Conservation (phyloP, 768 basidiomycete genomes). For the Daedaleopsis nitida region DNA sequence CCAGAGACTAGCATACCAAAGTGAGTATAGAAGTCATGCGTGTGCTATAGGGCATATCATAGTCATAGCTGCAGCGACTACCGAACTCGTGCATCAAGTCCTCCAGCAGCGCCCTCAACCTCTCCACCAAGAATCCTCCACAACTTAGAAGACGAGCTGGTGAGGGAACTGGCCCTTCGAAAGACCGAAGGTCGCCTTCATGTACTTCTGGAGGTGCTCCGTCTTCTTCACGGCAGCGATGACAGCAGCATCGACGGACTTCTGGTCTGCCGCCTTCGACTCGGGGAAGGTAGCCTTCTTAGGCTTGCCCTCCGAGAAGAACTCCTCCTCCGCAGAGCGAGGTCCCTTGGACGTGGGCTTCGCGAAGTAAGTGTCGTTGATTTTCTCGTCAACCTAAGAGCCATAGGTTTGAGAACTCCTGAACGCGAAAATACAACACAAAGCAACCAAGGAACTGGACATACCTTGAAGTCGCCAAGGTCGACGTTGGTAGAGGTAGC, state of each 20-base stretch:
- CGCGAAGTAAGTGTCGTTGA: conserved; percentile 93
- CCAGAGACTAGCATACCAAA: conserved; percentile 24
- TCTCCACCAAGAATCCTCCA: conserved; percentile 8
- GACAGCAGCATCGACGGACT: conserved; percentile 78
- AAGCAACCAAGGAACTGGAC: conserved; percentile 29
- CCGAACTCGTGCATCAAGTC: conserved; percentile 18
- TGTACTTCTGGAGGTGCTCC: conserved; percentile 89
- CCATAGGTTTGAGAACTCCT: conserved; percentile 7
- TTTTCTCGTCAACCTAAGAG: conserved; percentile 77
- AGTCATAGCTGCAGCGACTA: conserved; percentile 32
- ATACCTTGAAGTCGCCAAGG: conserved; percentile 70
- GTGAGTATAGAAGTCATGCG: conserved; percentile 33
- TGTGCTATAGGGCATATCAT: conserved; percentile 41
- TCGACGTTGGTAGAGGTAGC: conserved; percentile 96
- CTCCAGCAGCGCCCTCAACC: conserved; percentile 9
- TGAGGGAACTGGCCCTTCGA: conserved; percentile 98
- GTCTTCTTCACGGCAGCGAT: conserved; percentile 88
- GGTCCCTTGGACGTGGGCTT: conserved; percentile 73
- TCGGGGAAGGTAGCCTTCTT: conserved; percentile 88
- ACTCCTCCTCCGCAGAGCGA: conserved; percentile 91
- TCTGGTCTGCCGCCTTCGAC: conserved; percentile 89
- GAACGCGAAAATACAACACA: background rate
- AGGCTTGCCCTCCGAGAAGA: conserved; percentile 93
- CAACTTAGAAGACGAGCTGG: conserved; percentile 78
- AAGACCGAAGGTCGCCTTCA: conserved; percentile 89